Conservation (phyloP, 2,329 filamentous ascomycete species). For the Ceratocystis diversiconidia region DNA sequence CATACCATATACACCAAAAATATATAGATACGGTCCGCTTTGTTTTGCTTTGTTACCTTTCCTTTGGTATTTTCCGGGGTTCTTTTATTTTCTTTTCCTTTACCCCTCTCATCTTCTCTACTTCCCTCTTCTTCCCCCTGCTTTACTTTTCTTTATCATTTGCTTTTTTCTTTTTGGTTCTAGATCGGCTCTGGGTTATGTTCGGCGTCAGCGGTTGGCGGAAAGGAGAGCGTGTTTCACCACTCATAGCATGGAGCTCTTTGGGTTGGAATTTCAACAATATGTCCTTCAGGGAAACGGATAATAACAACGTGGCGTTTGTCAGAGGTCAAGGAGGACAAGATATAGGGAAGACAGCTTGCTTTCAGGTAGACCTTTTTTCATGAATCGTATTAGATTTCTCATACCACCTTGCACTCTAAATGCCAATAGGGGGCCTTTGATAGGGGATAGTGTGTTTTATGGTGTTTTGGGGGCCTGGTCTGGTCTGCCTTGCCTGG, state of each 20-base stretch:
- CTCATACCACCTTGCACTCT: not conserved
- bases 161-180: not conserved
- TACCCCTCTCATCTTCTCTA: not conserved
- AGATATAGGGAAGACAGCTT: not conserved
- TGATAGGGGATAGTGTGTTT: not conserved
- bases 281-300: not conserved
- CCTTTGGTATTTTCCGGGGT: too few relatives aligned
- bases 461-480: not conserved
- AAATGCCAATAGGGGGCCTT: too few relatives aligned
- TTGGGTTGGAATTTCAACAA: not conserved
- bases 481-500: not conserved
- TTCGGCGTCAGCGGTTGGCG: not conserved
- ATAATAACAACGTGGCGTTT: not conserved
- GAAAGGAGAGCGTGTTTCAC: not conserved
- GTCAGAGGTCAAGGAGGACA: not conserved
- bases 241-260: not conserved
- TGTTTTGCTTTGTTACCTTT: not conserved
- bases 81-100: too few relatives aligned
- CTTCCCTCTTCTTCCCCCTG: not conserved
- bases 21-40: not conserved
- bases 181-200: not conserved
- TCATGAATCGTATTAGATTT: not conserved
- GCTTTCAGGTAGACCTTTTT: not conserved
- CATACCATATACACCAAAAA: not conserved
- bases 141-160: not conserved